A percentile compares a stretch with the other conserved stretches of the same genome.
Conservation (phyloP, 306 rosid genomes). For the Quercus mongolica region DNA sequence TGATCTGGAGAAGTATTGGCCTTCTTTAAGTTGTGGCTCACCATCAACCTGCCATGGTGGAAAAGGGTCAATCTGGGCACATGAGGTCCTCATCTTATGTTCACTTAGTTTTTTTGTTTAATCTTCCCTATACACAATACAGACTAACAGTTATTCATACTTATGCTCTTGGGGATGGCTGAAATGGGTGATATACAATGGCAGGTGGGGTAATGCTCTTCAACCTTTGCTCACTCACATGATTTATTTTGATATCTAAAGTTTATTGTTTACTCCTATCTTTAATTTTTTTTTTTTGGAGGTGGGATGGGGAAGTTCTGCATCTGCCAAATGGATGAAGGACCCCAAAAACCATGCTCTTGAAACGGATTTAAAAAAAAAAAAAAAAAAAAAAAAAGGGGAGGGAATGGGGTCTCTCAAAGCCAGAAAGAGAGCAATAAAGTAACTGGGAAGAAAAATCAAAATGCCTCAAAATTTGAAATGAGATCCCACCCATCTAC, state of each 20-base stretch:
- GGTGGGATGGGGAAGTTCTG: not conserved
- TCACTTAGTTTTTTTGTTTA: conserved; percentile 17
- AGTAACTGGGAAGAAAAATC: no score
- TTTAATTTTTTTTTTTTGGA: not conserved
- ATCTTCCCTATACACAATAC: conserved; percentile 3
- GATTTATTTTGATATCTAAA: conserved; percentile 6
- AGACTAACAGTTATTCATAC: conserved; percentile 40
- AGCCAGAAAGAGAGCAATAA: no score
- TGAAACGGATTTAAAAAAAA: no score
- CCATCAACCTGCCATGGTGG: conserved; percentile 61
- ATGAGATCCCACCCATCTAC: no score
- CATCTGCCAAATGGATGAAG: not conserved
- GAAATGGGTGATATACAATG: conserved; percentile 23
- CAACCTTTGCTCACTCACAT: conserved; percentile 29
- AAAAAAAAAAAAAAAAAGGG: no score
- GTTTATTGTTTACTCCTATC: not conserved
- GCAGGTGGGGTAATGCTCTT: conserved; percentile 90
- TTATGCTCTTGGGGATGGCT: conserved; percentile 34
- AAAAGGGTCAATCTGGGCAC: conserved; percentile 92
- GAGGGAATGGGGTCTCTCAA: no score
- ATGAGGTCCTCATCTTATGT: conserved; percentile 67
- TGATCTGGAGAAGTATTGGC: conserved; percentile 74
- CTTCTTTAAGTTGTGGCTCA: conserved; percentile 72
- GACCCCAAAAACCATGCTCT: not conserved
- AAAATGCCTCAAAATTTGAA: no score